A percentile compares a stretch with the other conserved stretches of the same genome.
Conservation (phyloP, 2,329 filamentous ascomycete genomes). For the Aspergillus nomiae region DNA sequence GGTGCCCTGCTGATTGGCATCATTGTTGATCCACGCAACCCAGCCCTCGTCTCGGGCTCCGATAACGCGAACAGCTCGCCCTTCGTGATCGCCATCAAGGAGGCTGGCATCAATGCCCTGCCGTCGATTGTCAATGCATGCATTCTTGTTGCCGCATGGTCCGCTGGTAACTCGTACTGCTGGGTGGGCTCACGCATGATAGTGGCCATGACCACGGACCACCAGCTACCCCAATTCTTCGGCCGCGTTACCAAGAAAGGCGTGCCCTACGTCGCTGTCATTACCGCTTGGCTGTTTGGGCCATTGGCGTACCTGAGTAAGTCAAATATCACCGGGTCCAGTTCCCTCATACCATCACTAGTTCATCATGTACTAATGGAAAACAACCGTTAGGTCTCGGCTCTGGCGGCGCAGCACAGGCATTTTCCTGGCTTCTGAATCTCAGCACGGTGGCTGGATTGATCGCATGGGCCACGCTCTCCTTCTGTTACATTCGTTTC, state of each 20-base stretch:
- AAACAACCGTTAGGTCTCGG: slow-evolving; percentile 30
- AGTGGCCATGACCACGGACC: slow-evolving; percentile 61
- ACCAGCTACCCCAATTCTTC: slow-evolving; percentile 61
- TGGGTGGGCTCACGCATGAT: slow-evolving; percentile 61
- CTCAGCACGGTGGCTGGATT: slow-evolving; percentile 50
- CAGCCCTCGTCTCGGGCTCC: slow-evolving; percentile 24
- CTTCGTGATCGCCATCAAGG: slow-evolving; percentile 37
- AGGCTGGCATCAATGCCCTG: slow-evolving; percentile 36
- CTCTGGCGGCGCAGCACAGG: slow-evolving; percentile 35
- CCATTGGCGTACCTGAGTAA: slow-evolving; percentile 46
- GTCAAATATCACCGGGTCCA: background rate
- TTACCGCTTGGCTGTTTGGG: slow-evolving; percentile 53
- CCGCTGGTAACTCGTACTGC: slow-evolving; percentile 46
- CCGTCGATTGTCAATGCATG: slow-evolving; percentile 39
- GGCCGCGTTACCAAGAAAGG: slow-evolving; percentile 55
- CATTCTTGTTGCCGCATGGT: slow-evolving; percentile 43
- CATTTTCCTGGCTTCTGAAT: slow-evolving; percentile 47
- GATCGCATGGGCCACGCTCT: slow-evolving; percentile 51
- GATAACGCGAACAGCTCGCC: slow-evolving; percentile 37
- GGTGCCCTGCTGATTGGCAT: slow-evolving; percentile 33
- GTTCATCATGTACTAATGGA: background rate
- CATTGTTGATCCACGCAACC: slow-evolving; percentile 29
- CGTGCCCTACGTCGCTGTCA: slow-evolving; percentile 60
- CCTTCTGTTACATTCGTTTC: slow-evolving; percentile 55
- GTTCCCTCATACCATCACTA: background rate